Percentiles rank a stretch among this genome's conserved stretches.
Conservation (phyloP, 177 flowering plant genomes). For the Vitis hybrid region DNA sequence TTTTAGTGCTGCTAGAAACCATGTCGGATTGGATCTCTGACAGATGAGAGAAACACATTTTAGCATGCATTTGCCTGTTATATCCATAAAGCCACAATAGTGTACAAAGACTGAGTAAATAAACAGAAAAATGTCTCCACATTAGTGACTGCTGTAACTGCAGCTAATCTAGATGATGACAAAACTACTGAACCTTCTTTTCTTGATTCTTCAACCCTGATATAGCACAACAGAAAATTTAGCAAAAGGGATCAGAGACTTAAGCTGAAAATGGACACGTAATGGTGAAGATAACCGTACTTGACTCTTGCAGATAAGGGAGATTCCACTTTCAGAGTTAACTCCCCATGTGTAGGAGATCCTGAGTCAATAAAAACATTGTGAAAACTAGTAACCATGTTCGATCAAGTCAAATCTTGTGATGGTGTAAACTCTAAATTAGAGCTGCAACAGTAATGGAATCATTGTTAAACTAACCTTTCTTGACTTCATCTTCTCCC, state of each 20-base stretch:
- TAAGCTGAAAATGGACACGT: not conserved
- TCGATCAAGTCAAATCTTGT: not conserved
- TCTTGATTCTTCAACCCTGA: slow-evolving; percentile 60
- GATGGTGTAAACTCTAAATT: not conserved
- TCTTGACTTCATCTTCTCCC: slow-evolving; percentile 25
- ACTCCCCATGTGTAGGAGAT: slow-evolving; percentile 31
- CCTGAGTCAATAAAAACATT: slow-evolving; percentile 29
- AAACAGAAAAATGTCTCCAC: not conserved
- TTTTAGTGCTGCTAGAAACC: slow-evolving; percentile 37
- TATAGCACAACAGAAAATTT: slow-evolving; percentile 21
- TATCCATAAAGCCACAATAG: not conserved
- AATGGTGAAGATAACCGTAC: slow-evolving; percentile 24
- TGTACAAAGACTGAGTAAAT: not conserved
- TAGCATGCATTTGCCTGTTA: not conserved
- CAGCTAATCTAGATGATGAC: slow-evolving; percentile 48
- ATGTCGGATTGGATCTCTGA: slow-evolving; percentile 36
- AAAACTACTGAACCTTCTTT: slow-evolving; percentile 43
- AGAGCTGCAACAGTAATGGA: not conserved
- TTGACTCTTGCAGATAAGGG: slow-evolving; percentile 37
- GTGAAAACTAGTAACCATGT: not conserved
- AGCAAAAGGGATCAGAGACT: not conserved
- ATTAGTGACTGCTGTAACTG: slow-evolving; percentile 37
- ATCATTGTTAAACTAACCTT: slow-evolving; percentile 23
- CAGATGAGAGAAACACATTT: slow-evolving; percentile 5
- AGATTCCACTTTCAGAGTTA: slow-evolving; percentile 41